Evolutionary conservation across 108 stramenopile genomes (phyloP).

Genomic region (Conticribra weissflogii): DNA sequence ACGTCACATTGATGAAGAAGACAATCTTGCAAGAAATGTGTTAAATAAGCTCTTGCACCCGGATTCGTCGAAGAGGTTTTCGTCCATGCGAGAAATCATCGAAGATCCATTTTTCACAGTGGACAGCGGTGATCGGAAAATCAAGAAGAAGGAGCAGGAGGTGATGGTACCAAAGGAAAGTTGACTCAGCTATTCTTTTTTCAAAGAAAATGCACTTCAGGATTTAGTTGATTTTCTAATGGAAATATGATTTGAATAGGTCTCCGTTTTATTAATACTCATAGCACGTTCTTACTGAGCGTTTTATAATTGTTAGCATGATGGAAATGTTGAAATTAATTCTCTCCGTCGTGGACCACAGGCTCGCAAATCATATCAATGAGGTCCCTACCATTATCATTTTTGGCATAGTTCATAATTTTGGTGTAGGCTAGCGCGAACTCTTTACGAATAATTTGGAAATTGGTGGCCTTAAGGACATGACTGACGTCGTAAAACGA

Average conservation of each 20-base stretch:
- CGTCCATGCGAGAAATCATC: slow-evolving; percentile 46
- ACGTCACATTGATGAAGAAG: slow-evolving; percentile 39
- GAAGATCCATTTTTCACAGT: slow-evolving; percentile 48
- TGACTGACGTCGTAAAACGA: slow-evolving; percentile 99
- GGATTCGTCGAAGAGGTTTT: slow-evolving; percentile 35
- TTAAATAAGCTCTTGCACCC: slow-evolving; percentile 43
- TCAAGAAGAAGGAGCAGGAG: slow-evolving; percentile 16
- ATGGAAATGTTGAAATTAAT: neutral
- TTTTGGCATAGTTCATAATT: slow-evolving; percentile 72
- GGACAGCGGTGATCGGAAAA: slow-evolving; percentile 42
- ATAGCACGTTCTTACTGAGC: too few species aligned
- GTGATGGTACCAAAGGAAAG: too few species aligned
- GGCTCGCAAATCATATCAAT: slow-evolving; percentile 86
- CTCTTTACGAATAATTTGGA: slow-evolving; percentile 78
- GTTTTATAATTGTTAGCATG: too few species aligned
- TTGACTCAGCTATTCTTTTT: too few species aligned
- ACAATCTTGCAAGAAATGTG: slow-evolving; percentile 43
- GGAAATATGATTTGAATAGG: too few species aligned
- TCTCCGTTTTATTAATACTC: too few species aligned
- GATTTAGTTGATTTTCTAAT: too few species aligned
- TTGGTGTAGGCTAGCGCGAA: slow-evolving; percentile 89
- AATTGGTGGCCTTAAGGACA: slow-evolving; percentile 90
- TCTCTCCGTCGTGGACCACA: slow-evolving; percentile 9
- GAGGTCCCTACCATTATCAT: slow-evolving; percentile 59
- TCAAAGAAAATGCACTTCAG: too few species aligned